Base-by-base conservation (phyloP, 2,329 filamentous ascomycete species). In the Venturia effusa region DNA sequence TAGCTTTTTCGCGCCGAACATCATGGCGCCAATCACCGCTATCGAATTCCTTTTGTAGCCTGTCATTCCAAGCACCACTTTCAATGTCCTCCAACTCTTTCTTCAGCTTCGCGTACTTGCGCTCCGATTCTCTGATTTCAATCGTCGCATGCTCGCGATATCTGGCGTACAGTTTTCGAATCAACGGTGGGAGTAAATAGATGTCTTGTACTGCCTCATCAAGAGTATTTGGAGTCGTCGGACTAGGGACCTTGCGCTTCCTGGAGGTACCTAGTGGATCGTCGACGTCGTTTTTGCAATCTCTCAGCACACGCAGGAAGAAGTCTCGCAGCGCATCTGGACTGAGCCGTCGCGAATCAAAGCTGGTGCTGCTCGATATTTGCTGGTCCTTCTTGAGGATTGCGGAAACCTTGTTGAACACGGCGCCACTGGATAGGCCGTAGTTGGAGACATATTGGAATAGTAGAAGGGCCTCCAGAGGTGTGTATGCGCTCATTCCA, bases 401-500 rank as follows among this genome's bases (percentile, higher is more conserved):
- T 68, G 88, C 83, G 65, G 91, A 92, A 67, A 94, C 89, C 69
- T 81, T 82, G 70, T 78, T 78, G 77, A 95, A 94, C 73, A 83
- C 85, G 66, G 80, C 74, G 27, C 27, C 27, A 62, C 84, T 78
- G 68, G 85, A 83, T 68, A 86, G 79, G 72, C 88, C 88, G 75
- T 89, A 82, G 69, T 80, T 80, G 68, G 86, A 82, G 68, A 95
- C 82, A 66, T 87, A 88, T 77, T 93, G 90, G 78, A 94, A 93
- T 71, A 96, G 83, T 68, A 94, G 84, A 67, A 95, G 83, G 72
- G 88, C 89, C 82, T 96, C 92, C 80, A 95, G 88, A 69, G 88
- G 84, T 73, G 90, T 93, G 77, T 94, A 92, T 71, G 82, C 80
- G 72, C 84, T 81, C 83, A 85, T 85, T 74, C 79, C 81, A 71